Percentiles rank a stretch among this genome's conserved stretches.
Evolutionary conservation across 345 rosid genomes (phyloP).

Genomic region (Bruguiera parviflora): DNA sequence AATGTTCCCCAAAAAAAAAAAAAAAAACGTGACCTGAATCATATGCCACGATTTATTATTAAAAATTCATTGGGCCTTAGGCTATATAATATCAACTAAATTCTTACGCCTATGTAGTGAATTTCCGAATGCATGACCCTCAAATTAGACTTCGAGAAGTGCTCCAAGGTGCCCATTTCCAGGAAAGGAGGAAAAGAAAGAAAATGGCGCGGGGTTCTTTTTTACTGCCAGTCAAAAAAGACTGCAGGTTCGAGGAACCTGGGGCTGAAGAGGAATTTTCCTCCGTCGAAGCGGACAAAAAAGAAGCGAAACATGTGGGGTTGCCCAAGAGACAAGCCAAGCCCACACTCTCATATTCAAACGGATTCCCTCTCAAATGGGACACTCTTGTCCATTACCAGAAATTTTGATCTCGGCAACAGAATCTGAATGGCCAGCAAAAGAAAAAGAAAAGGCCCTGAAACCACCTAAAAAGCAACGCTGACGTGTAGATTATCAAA

Average conservation of each 20-base stretch:
- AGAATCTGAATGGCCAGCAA: constrained; percentile 33
- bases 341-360: constrained; percentile 30
- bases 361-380: constrained; percentile 32
- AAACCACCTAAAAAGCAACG: constrained; percentile 43
- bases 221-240: constrained; percentile 13
- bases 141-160: no score
- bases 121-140: no score
- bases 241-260: neutral
- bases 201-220: constrained; percentile 16
- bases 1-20: neutral
- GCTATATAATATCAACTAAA: neutral
- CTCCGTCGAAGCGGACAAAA: constrained; percentile 17
- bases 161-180: neutral
- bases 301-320: neutral
- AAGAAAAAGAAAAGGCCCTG: constrained; percentile 25
- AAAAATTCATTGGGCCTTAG: neutral
- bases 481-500: constrained; percentile 24
- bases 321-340: constrained; percentile 24
- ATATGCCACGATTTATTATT: neutral
- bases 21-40: no score
- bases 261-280: constrained; percentile 15
- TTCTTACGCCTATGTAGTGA: neutral
- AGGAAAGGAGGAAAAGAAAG: neutral
- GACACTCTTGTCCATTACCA: neutral
- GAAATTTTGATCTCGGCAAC: constrained; percentile 3